These are phyloP conservation scores for Paramecium caudatum DNA, from an alignment of 73 alveolate genomes.

Conservation along the genomic window DNA sequence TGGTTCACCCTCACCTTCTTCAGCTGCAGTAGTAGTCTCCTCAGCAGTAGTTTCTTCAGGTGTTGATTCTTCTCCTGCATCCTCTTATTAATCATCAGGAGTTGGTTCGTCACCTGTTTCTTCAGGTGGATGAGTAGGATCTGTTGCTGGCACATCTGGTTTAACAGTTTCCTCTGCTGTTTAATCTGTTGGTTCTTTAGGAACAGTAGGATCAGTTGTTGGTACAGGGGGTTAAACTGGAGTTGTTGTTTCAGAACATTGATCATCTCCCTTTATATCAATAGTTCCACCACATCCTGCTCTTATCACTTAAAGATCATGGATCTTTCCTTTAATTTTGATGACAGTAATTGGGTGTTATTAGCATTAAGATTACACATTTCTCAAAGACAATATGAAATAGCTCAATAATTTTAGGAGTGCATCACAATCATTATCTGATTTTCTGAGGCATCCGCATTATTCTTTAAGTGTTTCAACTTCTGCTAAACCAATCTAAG, in stretches of 20 bases:
- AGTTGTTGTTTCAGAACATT: not conserved
- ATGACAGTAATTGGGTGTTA: conserved; percentile 64
- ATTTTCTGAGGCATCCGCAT: conserved; percentile 30
- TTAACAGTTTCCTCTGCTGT: not conserved
- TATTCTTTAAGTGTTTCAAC: conserved; percentile 31
- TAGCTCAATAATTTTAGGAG: conserved; percentile 13
- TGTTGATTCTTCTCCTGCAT: not conserved
- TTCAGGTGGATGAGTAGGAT: not conserved
- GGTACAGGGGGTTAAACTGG: not conserved
- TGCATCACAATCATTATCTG: conserved; percentile 55
- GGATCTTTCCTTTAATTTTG: conserved; percentile 50
- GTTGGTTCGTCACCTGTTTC: not conserved
- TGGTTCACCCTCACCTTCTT: not conserved
- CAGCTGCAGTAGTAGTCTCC: not conserved
- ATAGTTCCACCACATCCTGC: conserved; percentile 46
- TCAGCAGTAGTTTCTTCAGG: not conserved
- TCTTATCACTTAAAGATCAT: conserved; percentile 42
- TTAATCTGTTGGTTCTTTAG: too few species aligned
- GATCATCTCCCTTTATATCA: conserved; percentile 23
- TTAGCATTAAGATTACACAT: conserved; percentile 39
- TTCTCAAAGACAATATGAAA: conserved; percentile 12
- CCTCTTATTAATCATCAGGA: conserved; percentile 46
- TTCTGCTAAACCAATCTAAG: conserved; percentile 46
- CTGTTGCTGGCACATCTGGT: not conserved
- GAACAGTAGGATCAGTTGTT: not conserved